Percentiles rank a stretch among this genome's conserved stretches.
Conservation (phyloP, 2,329 filamentous ascomycete species). For the Epichloe brachyelytri region DNA sequence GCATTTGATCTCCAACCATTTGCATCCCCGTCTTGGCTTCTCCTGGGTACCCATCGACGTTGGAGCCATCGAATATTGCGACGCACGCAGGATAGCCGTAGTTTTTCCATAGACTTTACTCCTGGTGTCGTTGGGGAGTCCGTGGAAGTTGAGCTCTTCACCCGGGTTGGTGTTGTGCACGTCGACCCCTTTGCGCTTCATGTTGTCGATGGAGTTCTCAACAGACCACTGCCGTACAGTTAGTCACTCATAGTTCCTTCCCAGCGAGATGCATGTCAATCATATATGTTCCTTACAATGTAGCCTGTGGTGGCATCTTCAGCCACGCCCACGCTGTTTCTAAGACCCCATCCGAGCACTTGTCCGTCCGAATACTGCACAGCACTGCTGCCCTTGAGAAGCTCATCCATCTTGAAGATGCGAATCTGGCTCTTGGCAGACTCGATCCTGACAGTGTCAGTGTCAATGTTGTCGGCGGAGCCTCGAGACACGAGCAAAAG, state of each 20-base stretch:
- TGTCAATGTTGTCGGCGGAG: constrained; percentile 45
- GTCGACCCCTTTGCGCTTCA: constrained; percentile 39
- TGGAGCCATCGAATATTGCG: constrained; percentile 36
- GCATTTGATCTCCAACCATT: constrained; percentile 14
- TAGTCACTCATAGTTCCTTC: background rate
- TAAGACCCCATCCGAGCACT: constrained; percentile 49
- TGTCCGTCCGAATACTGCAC: constrained; percentile 30
- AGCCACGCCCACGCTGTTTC: constrained; percentile 56
- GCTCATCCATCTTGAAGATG: constrained; percentile 23
- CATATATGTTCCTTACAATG: constrained; percentile 16
- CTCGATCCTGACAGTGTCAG: constrained; percentile 28
- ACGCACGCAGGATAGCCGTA: constrained; percentile 54
- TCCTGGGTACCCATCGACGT: constrained; percentile 20
- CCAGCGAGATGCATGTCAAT: background rate
- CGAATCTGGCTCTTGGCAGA: constrained; percentile 50
- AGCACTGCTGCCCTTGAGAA: constrained; percentile 13
- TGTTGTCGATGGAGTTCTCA: constrained; percentile 53
- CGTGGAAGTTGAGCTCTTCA: constrained; percentile 60
- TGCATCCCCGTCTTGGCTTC: constrained; percentile 13
- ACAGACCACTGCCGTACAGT: constrained; percentile 32
- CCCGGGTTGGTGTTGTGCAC: constrained; percentile 56
- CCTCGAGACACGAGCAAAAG: constrained; percentile 50
- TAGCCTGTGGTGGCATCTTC: constrained; percentile 38
- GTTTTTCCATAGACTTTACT: constrained; percentile 25
- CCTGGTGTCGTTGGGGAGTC: constrained; percentile 29